These are phyloP conservation scores for Serendipita sp. DNA, from an alignment of 768 basidiomycete species.

Conservation along the genomic window DNA sequence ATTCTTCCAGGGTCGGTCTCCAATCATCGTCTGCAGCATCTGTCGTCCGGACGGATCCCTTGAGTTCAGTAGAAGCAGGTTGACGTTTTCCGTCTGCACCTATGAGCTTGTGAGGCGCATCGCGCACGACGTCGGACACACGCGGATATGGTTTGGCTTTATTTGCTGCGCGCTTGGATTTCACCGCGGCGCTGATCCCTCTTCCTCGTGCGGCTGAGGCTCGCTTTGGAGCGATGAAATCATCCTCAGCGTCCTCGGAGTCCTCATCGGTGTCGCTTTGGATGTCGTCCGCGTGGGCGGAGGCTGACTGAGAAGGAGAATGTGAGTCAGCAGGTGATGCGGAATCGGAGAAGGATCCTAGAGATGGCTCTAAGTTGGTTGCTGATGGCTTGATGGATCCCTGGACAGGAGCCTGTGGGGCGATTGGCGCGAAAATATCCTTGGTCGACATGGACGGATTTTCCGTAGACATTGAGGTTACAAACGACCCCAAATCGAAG, in stretches of 20 bases:
- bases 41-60: background rate
- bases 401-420: background rate
- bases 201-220: background rate
- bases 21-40: slow-evolving; percentile 58
- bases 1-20: slow-evolving; percentile 81
- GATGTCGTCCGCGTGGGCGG: background rate
- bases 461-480: background rate
- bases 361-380: background rate
- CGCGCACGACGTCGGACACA: slow-evolving; percentile 5
- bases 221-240: background rate
- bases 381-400: background rate
- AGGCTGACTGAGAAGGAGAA: slow-evolving; percentile 6
- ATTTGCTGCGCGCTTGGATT: slow-evolving; percentile 5
- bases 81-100: background rate
- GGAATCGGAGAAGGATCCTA: background rate
- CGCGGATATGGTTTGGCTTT: slow-evolving; percentile 6
- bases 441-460: slow-evolving; percentile 1
- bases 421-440: background rate
- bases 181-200: background rate
- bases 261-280: background rate
- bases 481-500: slow-evolving; percentile 1
- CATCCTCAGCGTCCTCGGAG: background rate
- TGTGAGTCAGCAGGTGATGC: slow-evolving; percentile 4
- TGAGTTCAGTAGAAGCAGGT: slow-evolving; percentile 1
- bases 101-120: background rate